Conservation (phyloP, 208 protist genomes). For the Crithidia bombi region DNA sequence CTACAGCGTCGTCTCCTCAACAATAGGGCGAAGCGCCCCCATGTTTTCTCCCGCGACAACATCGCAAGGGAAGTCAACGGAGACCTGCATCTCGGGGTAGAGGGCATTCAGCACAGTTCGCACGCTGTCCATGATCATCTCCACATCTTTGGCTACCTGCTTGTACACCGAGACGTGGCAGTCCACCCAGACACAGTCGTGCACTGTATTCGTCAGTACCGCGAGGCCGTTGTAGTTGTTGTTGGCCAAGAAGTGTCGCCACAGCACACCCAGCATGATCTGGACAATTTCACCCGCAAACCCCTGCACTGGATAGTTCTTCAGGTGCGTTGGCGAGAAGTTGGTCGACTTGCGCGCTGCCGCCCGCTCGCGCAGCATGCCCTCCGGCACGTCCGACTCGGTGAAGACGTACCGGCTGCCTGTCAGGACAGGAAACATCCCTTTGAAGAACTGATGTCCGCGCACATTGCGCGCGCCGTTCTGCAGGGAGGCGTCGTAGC, state of each 20-base stretch:
- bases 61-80: conserved; percentile 91
- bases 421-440: conserved; percentile 92
- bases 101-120: conserved; percentile 78
- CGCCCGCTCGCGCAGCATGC: conserved; percentile 61
- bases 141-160: conserved; percentile 82
- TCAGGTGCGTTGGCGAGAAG: conserved; percentile 92
- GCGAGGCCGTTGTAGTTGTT: conserved; percentile 92
- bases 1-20: conserved; percentile 72
- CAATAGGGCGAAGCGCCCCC: conserved; percentile 79
- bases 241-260: conserved; percentile 82
- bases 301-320: conserved; percentile 95
- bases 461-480: conserved; percentile 85
- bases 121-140: conserved; percentile 87
- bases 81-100: conserved; percentile 84
- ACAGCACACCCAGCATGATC: conserved; percentile 92
- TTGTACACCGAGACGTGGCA: conserved; percentile 82
- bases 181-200: conserved; percentile 95
- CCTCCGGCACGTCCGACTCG: conserved; percentile 85
- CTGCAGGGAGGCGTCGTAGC: conserved; percentile 87
- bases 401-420: conserved; percentile 92
- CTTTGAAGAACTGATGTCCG: conserved; percentile 92
- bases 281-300: conserved; percentile 95
- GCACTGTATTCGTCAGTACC: conserved; percentile 92
- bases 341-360: conserved; percentile 85
- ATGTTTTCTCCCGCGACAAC: conserved; percentile 90